A percentile compares a stretch with the other conserved stretches of the same genome.
Conservation (phyloP, 2,329 filamentous ascomycete species). For the Exophiala xenobiotica region DNA sequence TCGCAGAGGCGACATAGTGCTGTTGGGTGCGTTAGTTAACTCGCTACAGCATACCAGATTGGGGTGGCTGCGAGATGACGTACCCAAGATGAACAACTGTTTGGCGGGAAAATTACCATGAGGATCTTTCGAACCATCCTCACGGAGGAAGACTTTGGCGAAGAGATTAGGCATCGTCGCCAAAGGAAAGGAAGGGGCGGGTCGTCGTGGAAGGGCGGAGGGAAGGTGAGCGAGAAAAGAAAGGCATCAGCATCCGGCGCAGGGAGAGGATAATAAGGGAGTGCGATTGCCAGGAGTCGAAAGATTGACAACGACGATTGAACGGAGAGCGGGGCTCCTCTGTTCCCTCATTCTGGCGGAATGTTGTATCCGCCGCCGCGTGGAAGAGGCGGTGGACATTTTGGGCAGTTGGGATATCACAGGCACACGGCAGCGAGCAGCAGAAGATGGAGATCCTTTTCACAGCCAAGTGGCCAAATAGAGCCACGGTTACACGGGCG, state of each 20-base stretch:
- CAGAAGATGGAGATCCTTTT: slow-evolving; percentile 21
- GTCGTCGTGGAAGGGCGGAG: slow-evolving; percentile 15
- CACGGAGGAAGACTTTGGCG: slow-evolving; percentile 14
- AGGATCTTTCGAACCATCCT: slow-evolving; percentile 28
- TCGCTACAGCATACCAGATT: slow-evolving; percentile 23
- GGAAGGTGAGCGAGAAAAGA: slow-evolving; percentile 24
- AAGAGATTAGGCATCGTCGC: slow-evolving; percentile 23
- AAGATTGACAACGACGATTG: slow-evolving; percentile 12
- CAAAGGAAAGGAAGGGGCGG: slow-evolving; percentile 2
- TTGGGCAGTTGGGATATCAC: slow-evolving; percentile 19
- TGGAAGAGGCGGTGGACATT: slow-evolving; percentile 27
- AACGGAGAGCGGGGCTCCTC: slow-evolving; percentile 22
- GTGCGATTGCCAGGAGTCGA: slow-evolving; percentile 26
- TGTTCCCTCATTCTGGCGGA: slow-evolving; percentile 16
- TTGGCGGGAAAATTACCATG: slow-evolving; percentile 54
- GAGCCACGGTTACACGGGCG: slow-evolving; percentile 26
- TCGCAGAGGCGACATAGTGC: slow-evolving; percentile 95
- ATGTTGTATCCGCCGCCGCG: slow-evolving; percentile 26
- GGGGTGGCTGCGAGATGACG: slow-evolving; percentile 33
- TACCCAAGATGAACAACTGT: slow-evolving; percentile 54
- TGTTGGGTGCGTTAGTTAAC: slow-evolving; percentile 39
- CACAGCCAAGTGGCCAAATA: slow-evolving; percentile 21
- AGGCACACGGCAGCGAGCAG: slow-evolving; percentile 21
- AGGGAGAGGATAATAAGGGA: slow-evolving; percentile 21
- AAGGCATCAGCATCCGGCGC: slow-evolving; percentile 12